Evolutionary conservation across 352 stramenopile genomes (phyloP).

Genomic region (Achlya hypogyna): DNA sequence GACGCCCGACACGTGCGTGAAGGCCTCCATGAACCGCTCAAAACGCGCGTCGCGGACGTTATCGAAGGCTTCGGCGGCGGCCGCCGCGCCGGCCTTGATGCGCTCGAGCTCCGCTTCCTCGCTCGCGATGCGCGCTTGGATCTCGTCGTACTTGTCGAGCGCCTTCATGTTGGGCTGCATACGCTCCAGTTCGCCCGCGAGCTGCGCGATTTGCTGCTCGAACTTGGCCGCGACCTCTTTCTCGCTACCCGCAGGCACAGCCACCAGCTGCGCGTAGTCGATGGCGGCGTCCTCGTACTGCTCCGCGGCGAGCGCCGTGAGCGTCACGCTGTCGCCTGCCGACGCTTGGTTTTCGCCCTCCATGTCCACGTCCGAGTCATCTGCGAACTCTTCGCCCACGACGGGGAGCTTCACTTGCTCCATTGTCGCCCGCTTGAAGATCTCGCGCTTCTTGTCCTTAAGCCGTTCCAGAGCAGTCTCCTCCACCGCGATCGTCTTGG

Average conservation of each 20-base stretch:
- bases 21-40: slow-evolving; percentile 90
- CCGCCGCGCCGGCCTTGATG: slow-evolving; percentile 55
- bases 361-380: slow-evolving; percentile 31
- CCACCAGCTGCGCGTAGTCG: slow-evolving; percentile 84
- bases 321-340: slow-evolving; percentile 23
- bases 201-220: slow-evolving; percentile 49
- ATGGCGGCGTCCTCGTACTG: slow-evolving; percentile 53
- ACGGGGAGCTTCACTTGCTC: slow-evolving; percentile 92
- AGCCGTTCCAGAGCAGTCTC: slow-evolving; percentile 88
- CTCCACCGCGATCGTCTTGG: slow-evolving; percentile 81
- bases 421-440: slow-evolving; percentile 90
- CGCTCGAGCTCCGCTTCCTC: slow-evolving; percentile 73
- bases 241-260: slow-evolving; percentile 58
- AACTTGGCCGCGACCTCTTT: slow-evolving; percentile 71
- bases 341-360: slow-evolving; percentile 28
- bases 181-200: slow-evolving; percentile 82
- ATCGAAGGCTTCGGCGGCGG: slow-evolving; percentile 60
- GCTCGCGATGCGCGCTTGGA: slow-evolving; percentile 62
- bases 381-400: slow-evolving; percentile 23
- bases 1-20: slow-evolving; percentile 86
- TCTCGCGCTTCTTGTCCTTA: slow-evolving; percentile 91
- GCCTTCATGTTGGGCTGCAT: slow-evolving; percentile 98
- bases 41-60: slow-evolving; percentile 56
- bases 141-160: slow-evolving; percentile 80
- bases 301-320: slow-evolving; percentile 37